Evolutionary conservation across 2,329 filamentous ascomycete species (phyloP), one percentile per base, ranked within the genome.

Genomic region (Diplodia scrobiculata): DNA sequence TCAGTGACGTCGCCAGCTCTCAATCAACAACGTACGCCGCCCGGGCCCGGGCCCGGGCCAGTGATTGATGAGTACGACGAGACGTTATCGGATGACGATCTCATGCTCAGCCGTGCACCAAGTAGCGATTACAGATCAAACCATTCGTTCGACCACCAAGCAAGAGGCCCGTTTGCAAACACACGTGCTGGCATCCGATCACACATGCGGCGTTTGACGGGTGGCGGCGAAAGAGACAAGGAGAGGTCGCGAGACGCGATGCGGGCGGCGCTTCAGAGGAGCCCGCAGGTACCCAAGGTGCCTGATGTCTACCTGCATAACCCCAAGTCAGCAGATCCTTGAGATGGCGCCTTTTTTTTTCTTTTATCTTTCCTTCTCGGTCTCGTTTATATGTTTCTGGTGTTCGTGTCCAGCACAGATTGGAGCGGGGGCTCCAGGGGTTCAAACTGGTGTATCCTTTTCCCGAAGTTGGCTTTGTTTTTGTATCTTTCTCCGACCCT

Each of bases 1-100:
- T 96, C 92, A 13, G 86, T 96, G 62, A 97, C 94, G 0, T 96
- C 91, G 0, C 93, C 94, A 0, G 83, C 82, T 14, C 85, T 84
- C 68, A 80, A 83, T 66, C 77, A 79, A 32, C 78, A 81, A 86
- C 65, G 83, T 82, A 13, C 83, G 91, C 58, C 81, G 87, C 2
- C 91, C 89, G 64, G 64, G 4, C 64, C 55, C 5, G 65, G 65
- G 7, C 65, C 65, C 1, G 65, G 65, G 3, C 65, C 65, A 2
- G 58, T 62, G 11, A 66, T 96, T 67, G 92, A 96, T 66, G 92
- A 97, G 70, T 81, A 79, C 47, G 78, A 91, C 50, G 91, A 90
- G 62, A 84, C 90, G 0, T 89, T 94, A 70, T 96, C 91, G 0
- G 94, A 97, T 70, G 87, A 87, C 14, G 90, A 92, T 14, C 67